These are phyloP conservation scores for Lachancea lanzarotensis DNA, from an alignment of 805 yeast genomes.

Conservation along the genomic window DNA sequence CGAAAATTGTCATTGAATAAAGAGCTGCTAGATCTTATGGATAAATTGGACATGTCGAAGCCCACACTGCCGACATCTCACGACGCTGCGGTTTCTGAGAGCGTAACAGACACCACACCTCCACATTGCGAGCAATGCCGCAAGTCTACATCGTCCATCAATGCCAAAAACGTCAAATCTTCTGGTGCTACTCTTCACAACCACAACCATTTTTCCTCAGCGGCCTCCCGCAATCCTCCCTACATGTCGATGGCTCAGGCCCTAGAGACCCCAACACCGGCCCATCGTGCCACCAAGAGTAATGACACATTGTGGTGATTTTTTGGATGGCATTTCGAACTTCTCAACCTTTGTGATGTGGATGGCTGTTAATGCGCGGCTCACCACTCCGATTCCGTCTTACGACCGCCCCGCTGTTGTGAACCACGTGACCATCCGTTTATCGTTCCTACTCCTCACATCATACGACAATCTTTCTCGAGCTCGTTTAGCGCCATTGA, in stretches of 20 bases:
- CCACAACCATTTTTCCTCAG: not conserved
- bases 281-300: conserved; percentile 1
- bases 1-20: conserved; percentile 32
- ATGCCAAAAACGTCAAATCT: not conserved
- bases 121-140: conserved; percentile 8
- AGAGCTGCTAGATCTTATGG: conserved; percentile 25
- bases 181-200: too few species aligned
- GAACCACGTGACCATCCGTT: too few species aligned
- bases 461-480: too few species aligned
- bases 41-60: conserved; percentile 17
- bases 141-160: not conserved
- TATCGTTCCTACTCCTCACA: too few species aligned
- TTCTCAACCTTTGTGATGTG: too few species aligned
- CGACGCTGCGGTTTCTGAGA: not conserved
- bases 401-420: too few species aligned
- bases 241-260: conserved; percentile 15
- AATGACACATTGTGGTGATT: conserved; percentile 6
- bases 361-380: too few species aligned
- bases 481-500: conserved; percentile 5
- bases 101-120: not conserved
- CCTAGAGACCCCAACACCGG: conserved; percentile 20
- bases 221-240: conserved; percentile 5
- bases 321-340: too few species aligned
- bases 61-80: conserved; percentile 2
- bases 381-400: too few species aligned